These are phyloP conservation scores for Lithospermum erythrorhizon DNA, from an alignment of 257 asterid species.

Conservation along the genomic window DNA sequence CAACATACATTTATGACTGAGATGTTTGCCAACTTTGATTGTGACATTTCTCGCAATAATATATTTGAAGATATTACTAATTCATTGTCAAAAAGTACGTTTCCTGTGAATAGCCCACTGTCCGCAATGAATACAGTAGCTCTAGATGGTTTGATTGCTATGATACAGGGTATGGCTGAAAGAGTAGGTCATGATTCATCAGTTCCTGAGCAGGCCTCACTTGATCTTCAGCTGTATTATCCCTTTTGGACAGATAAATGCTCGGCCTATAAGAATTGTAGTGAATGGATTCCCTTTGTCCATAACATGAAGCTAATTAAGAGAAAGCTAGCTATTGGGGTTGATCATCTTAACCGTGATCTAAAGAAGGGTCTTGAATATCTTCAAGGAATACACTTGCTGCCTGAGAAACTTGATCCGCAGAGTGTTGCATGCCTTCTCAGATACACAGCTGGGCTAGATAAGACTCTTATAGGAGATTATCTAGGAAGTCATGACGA, in stretches of 20 bases:
- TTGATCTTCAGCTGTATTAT: conserved; percentile 37
- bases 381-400: conserved; percentile 57
- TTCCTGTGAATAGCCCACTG: conserved; percentile 84
- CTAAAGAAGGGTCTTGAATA: conserved; percentile 76
- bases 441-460: conserved; percentile 64
- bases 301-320: conserved; percentile 65
- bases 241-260: conserved; percentile 75
- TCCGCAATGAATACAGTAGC: conserved; percentile 81
- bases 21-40: conserved; percentile 83
- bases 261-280: conserved; percentile 47
- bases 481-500: conserved; percentile 85
- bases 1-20: conserved; percentile 72
- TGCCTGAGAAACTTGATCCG: conserved; percentile 68
- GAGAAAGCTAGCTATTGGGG: conserved; percentile 66
- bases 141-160: conserved; percentile 80
- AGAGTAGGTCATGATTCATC: conserved; percentile 54
- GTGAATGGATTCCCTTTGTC: conserved; percentile 71
- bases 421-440: conserved; percentile 70
- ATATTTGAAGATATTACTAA: conserved; percentile 77
- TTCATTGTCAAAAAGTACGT: conserved; percentile 75
- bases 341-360: conserved; percentile 79
- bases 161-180: conserved; percentile 78
- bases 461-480: conserved; percentile 75
- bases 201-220: conserved; percentile 23
- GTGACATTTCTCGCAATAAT: conserved; percentile 75